Percentiles rank a stretch among this genome's conserved stretches.
Evolutionary conservation across 2,329 filamentous ascomycete genomes (phyloP).

Genomic region (Paraphaeosphaeria minitans): DNA sequence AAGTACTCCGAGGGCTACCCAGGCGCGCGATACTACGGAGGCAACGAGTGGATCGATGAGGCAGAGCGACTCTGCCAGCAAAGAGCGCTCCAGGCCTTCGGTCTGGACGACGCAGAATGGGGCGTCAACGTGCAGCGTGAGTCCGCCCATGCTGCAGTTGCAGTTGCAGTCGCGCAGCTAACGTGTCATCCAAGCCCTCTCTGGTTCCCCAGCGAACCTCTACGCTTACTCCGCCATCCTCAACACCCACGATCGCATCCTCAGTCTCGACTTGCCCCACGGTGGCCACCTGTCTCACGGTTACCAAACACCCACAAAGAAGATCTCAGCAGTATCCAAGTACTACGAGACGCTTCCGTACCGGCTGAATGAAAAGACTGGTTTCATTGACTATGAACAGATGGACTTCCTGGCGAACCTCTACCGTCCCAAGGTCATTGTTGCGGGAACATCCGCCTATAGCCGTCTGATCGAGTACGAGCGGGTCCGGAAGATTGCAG

Average conservation of each 20-base stretch:
- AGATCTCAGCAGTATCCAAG: conserved; percentile 93
- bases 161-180: conserved; percentile 16
- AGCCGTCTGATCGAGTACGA: conserved; percentile 96
- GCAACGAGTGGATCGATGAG: conserved; percentile 97
- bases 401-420: conserved; percentile 88
- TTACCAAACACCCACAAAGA: conserved; percentile 85
- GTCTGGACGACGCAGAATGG: conserved; percentile 86
- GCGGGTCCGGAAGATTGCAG: conserved; percentile 94
- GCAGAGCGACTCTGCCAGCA: conserved; percentile 95
- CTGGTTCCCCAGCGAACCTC: conserved; percentile 75
- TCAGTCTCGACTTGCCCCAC: conserved; percentile 96
- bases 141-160: conserved; percentile 15
- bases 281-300: conserved; percentile 96
- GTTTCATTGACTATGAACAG: conserved; percentile 95
- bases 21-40: conserved; percentile 97
- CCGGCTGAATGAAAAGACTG: conserved; percentile 84
- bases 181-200: conserved; percentile 64
- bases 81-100: conserved; percentile 90
- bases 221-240: conserved; percentile 92
- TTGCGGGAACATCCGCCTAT: conserved; percentile 97
- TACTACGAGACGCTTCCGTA: conserved; percentile 99
- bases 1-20: conserved; percentile 99
- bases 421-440: conserved; percentile 94
- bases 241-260: conserved; percentile 89
- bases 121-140: conserved; percentile 95